These are phyloP conservation scores for Euclidium syriacum DNA, from an alignment of 345 rosid genomes.

Conservation along the genomic window DNA sequence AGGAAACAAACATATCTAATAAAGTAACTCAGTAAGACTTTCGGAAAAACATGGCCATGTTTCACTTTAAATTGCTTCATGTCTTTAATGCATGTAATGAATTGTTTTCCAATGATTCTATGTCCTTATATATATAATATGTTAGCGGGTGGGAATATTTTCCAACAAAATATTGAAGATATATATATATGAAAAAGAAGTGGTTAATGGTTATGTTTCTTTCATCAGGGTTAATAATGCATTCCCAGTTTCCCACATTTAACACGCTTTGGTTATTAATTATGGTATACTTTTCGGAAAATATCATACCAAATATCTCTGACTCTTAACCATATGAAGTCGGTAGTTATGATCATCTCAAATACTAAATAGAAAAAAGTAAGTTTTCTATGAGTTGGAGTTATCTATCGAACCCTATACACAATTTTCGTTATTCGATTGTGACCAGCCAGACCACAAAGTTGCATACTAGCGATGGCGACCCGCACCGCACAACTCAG, in stretches of 20 bases:
- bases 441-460: not conserved
- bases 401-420: slow-evolving; percentile 29
- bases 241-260: slow-evolving; percentile 14
- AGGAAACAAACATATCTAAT: too few relatives aligned
- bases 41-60: too few relatives aligned
- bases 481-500: slow-evolving; percentile 20
- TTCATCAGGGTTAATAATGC: not conserved
- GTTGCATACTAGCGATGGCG: not conserved
- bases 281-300: slow-evolving; percentile 9
- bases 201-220: not conserved
- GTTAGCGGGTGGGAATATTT: not conserved
- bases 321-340: slow-evolving; percentile 6
- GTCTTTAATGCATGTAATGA: too few relatives aligned
- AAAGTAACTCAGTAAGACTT: too few relatives aligned
- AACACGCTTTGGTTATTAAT: slow-evolving; percentile 3
- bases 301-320: slow-evolving; percentile 10
- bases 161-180: not conserved
- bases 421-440: slow-evolving; percentile 27
- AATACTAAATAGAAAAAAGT: slow-evolving; percentile 1
- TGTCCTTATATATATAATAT: too few relatives aligned
- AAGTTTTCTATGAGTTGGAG: slow-evolving; percentile 19
- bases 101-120: too few relatives aligned
- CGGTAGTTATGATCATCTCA: slow-evolving; percentile 20
- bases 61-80: too few relatives aligned
- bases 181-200: not conserved